Percentiles rank a stretch among this genome's conserved stretches.
Evolutionary conservation across 768 basidiomycete genomes (phyloP).

Genomic region (Rubroboletus satanas): DNA sequence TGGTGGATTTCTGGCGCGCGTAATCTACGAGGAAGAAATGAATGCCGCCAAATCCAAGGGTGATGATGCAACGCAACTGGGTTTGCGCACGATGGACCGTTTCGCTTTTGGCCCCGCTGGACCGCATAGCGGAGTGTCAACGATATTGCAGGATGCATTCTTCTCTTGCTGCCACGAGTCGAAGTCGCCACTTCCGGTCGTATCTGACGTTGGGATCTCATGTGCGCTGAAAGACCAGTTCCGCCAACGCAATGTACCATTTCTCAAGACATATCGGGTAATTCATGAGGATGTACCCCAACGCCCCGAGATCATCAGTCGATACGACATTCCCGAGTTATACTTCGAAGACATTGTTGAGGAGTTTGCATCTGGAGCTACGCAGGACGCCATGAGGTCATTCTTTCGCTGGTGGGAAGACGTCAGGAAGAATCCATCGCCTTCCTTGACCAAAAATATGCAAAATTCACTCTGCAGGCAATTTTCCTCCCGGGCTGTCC

Average conservation of each 20-base stretch:
- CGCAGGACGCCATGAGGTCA: conserved; percentile 2
- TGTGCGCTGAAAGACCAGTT: neutral
- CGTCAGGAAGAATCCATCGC: neutral
- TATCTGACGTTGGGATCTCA: conserved; percentile 7
- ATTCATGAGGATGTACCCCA: conserved; percentile 6
- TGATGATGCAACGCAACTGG: conserved; percentile 19
- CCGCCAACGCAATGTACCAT: conserved; percentile 7
- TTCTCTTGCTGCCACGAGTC: conserved; percentile 2
- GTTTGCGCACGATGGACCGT: conserved; percentile 75
- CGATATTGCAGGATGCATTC: conserved; percentile 13
- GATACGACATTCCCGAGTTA: neutral
- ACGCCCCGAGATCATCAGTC: conserved; percentile 1
- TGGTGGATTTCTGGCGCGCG: conserved; percentile 76
- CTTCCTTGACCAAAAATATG: neutral
- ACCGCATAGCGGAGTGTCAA: conserved; percentile 28
- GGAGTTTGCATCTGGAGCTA: conserved; percentile 11
- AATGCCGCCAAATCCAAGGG: neutral
- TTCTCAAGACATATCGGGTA: conserved; percentile 2
- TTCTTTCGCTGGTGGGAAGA: conserved; percentile 15
- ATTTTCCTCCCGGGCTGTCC: conserved; percentile 46
- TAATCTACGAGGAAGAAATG: conserved; percentile 83
- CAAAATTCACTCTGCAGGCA: conserved; percentile 14
- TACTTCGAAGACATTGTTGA: conserved; percentile 2
- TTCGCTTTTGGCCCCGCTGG: conserved; percentile 53
- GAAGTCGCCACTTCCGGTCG: conserved; percentile 13